phyloP scores from a whole-genome alignment of 2,329 filamentous ascomycete genomes.

The Talaromyces sp. region DNA sequence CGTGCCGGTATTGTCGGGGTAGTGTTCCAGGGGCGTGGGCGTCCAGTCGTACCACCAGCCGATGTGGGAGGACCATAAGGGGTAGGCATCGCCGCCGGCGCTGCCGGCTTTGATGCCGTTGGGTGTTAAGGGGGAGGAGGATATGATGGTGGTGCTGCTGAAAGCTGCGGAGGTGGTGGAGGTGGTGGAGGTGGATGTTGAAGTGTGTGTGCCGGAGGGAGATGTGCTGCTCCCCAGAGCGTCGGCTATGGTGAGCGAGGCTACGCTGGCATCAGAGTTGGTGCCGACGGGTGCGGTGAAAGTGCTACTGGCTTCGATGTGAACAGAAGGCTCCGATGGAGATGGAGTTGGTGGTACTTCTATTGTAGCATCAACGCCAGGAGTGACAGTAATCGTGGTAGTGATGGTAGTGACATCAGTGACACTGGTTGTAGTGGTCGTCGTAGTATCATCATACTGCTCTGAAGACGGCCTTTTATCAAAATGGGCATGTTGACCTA shows the following conservation, averaged over 20 bases:
- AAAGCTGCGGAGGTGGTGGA: too few relatives aligned
- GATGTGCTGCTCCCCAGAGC: neutral
- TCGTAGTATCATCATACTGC: neutral
- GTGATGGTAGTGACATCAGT: neutral
- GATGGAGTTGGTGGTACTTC: neutral
- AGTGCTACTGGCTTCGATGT: neutral
- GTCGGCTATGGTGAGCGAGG: neutral
- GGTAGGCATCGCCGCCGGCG: constrained; percentile 12
- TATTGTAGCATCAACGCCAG: neutral
- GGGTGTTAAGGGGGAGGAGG: constrained; percentile 3
- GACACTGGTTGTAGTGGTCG: neutral
- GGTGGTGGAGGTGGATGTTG: neutral
- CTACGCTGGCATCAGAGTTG: neutral
- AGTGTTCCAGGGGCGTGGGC: neutral
- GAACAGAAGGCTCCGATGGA: neutral
- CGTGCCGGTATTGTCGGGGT: constrained; percentile 1
- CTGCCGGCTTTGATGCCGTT: constrained; percentile 17
- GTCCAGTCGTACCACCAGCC: constrained; percentile 19
- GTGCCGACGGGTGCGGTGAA: neutral
- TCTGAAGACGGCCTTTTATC: neutral
- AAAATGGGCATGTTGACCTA: neutral
- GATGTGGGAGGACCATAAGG: constrained; percentile 10
- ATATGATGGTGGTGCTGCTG: neutral
- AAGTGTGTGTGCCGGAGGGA: neutral
- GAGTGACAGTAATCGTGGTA: neutral